A percentile compares a stretch with the other conserved stretches of the same genome.
Evolutionary conservation across 1,139 yeast genomes (phyloP).

Genomic region (Kodamaea fungicola): DNA sequence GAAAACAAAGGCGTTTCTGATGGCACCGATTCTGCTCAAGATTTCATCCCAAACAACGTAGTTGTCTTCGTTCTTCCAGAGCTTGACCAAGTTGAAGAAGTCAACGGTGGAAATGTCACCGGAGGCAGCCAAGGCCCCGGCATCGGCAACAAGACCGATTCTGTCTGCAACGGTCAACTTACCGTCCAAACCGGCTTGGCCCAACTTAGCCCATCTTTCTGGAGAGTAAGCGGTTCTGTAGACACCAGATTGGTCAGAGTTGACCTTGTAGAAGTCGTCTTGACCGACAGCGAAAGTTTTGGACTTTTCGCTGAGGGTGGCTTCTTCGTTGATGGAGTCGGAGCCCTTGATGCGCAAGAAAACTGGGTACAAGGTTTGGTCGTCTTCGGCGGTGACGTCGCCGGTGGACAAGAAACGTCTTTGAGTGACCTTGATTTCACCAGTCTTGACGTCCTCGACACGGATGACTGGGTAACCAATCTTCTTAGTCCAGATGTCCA

Average conservation of each 20-base stretch:
- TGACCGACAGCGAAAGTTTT: conserved; percentile 40
- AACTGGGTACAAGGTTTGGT: conserved; percentile 69
- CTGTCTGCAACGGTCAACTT: conserved; percentile 77
- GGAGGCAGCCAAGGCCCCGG: conserved; percentile 65
- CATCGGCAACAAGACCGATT: conserved; percentile 83
- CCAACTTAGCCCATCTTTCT: conserved; percentile 71
- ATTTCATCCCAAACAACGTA: conserved; percentile 82
- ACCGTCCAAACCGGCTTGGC: conserved; percentile 64
- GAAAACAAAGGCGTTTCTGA: conserved; percentile 67
- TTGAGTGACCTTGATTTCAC: conserved; percentile 42
- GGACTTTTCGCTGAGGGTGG: conserved; percentile 56
- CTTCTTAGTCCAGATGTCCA: conserved; percentile 26
- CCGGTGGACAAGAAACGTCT: conserved; percentile 55
- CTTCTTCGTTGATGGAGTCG: conserved; percentile 52
- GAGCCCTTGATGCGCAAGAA: conserved; percentile 75
- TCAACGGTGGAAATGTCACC: conserved; percentile 70
- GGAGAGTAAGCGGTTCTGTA: conserved; percentile 77
- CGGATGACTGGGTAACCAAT: conserved; percentile 26
- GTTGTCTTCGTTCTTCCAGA: conserved; percentile 66
- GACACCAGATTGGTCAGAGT: conserved; percentile 80
- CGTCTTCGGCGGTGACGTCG: conserved; percentile 46
- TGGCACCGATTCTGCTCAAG: conserved; percentile 47
- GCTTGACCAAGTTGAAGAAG: conserved; percentile 59
- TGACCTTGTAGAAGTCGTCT: conserved; percentile 61
- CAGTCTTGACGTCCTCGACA: conserved; percentile 15